Evolutionary conservation across 148 eudicot genomes (phyloP).

Genomic region (Pouteria glomerata): DNA sequence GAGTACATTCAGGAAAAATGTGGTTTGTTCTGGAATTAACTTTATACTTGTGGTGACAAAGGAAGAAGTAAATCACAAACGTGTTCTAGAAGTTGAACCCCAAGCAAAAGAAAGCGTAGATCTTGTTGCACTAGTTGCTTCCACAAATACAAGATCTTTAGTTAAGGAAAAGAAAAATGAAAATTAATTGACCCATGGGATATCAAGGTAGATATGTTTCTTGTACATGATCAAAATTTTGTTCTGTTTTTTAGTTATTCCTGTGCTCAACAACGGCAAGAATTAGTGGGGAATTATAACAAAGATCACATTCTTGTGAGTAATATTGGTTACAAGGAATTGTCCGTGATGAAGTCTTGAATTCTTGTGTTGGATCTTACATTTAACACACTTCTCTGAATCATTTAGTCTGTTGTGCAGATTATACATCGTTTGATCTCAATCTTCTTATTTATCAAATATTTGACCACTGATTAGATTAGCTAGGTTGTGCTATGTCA

Average conservation of each 20-base stretch:
- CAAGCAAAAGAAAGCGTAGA: not conserved
- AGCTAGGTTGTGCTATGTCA: too few relatives aligned
- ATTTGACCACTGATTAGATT: too few relatives aligned
- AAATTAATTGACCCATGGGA: not conserved
- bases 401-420: not conserved
- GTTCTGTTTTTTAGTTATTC: not conserved
- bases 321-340: not conserved
- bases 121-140: not conserved
- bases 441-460: too few relatives aligned
- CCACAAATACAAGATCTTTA: not conserved
- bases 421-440: not conserved
- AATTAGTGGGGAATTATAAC: not conserved
- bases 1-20: not conserved
- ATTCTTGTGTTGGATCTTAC: not conserved
- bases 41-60: not conserved
- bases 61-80: not conserved
- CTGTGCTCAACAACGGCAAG: not conserved
- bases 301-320: not conserved
- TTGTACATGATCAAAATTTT: not conserved
- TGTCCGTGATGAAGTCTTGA: not conserved
- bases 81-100: not conserved
- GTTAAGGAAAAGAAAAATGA: not conserved
- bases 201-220: not conserved
- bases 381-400: slow-evolving; percentile 2
- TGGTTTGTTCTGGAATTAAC: slow-evolving; percentile 7